Evolutionary conservation across 1,284 basidiomycete species (phyloP).

Genomic region (Termitomyces sp.): DNA sequence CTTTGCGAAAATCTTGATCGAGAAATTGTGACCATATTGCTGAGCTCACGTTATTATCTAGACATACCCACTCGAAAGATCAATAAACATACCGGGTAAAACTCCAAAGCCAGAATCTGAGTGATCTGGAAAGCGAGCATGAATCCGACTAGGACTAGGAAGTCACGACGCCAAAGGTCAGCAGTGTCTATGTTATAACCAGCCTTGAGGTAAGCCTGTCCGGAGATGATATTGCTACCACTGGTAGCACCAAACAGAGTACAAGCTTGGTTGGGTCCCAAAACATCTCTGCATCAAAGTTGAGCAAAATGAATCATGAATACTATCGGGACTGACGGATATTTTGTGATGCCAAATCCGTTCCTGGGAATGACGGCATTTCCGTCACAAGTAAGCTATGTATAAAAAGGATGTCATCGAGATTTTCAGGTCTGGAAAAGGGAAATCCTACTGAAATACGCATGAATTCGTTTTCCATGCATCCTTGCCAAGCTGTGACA

Average conservation of each 20-base stretch:
- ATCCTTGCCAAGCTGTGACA: conserved; percentile 59
- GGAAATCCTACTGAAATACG: conserved; percentile 46
- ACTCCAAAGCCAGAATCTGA: conserved; percentile 59
- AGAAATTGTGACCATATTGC: conserved; percentile 45
- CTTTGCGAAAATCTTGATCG: conserved; percentile 65
- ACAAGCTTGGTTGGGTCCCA: conserved; percentile 66
- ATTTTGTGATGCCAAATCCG: conserved; percentile 53
- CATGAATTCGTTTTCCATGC: conserved; percentile 84
- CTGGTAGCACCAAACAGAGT: conserved; percentile 55
- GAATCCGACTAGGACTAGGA: conserved; percentile 56
- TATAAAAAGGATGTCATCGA: conserved; percentile 11
- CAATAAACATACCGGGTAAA: conserved; percentile 46
- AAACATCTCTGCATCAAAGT: conserved; percentile 29
- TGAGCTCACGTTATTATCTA: conserved; percentile 18
- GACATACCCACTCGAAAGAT: background rate
- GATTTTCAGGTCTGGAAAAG: background rate
- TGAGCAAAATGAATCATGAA: background rate
- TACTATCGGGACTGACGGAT: conserved; percentile 47
- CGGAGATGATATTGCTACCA: conserved; percentile 45
- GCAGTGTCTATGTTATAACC: conserved; percentile 45
- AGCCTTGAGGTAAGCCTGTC: conserved; percentile 54
- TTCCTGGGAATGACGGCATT: conserved; percentile 70
- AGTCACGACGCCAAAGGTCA: conserved; percentile 60
- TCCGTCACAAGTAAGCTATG: conserved; percentile 62
- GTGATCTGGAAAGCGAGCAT: conserved; percentile 63